Evolutionary conservation across 768 basidiomycete genomes (phyloP), one percentile per base, ranked within the genome.

Genomic region (Thelephora ganbajun): DNA sequence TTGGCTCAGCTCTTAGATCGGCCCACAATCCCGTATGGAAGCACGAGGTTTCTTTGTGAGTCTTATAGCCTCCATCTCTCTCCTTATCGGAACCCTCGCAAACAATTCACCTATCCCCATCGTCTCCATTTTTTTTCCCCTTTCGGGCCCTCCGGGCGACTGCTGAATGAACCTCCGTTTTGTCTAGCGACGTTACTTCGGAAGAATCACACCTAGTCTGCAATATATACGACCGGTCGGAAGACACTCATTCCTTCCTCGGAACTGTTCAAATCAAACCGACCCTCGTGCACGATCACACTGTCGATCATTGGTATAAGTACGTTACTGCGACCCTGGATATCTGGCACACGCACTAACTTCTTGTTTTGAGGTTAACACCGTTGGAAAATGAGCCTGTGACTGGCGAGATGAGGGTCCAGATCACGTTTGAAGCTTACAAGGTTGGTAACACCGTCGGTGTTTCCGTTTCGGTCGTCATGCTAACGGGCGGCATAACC

Each of bases 261-360:
- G 96, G 96, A 14, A 79, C 82, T 6, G 71, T 92, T 37, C 89
- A 97, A 60, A 83, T 98, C 59, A 91, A 88, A 63, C 94, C 93
- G 4, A 69, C 83, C 11, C 74, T 96, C 43, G 67, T 84, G n/a
- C 90, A 97, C 63, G 91, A 93, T 56, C 88, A 89, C 61, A 87
- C 88, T 11, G 81, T 97, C 48, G 94, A 99, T 67, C 84, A 91
- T 59, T 99, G 94, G 94, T 89, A 84, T 77, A 84, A 87, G 87
- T 92, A 60, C 61, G 89, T 77, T 11, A 34, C 20, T 39, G 35
- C 37, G 42, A 41, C 3, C 12, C 35, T 14, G 13, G 5, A 6
- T 14, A 18, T 43, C 19, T 22, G 11, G 3, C 2, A 11, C 12
- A 22, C 11, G 9, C 14, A 54, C 53, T 37, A 58, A 56, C 44